Percentiles rank a stretch among this genome's conserved stretches.
Evolutionary conservation across 148 eudicot genomes (phyloP).

Genomic region (Polygonum maritimum): DNA sequence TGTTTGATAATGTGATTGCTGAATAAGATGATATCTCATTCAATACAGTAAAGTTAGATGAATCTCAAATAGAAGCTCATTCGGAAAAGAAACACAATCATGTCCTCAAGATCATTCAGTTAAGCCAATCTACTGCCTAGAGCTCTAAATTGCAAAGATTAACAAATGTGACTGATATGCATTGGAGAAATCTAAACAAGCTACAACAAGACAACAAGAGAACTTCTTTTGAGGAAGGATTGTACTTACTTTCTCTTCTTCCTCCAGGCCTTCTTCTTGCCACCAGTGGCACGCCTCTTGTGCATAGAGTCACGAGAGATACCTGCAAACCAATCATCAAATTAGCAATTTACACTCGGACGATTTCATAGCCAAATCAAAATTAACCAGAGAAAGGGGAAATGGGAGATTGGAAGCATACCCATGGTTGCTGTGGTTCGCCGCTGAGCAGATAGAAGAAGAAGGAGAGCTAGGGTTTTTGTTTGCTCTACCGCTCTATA

Average conservation of each 20-base stretch:
- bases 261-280: slow-evolving; percentile 85
- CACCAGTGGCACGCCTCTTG: slow-evolving; percentile 84
- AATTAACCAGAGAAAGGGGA: not conserved
- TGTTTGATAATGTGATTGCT: no score
- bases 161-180: not conserved
- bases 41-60: no score
- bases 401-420: not conserved
- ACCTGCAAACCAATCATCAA: slow-evolving; percentile 24
- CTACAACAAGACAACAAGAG: not conserved
- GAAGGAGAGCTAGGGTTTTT: slow-evolving; percentile 2
- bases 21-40: no score
- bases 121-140: no score
- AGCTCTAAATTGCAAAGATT: not conserved
- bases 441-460: not conserved
- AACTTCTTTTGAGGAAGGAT: not conserved
- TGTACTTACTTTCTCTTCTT: slow-evolving; percentile 66
- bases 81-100: not conserved
- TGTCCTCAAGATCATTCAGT: not conserved
- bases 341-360: not conserved
- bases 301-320: slow-evolving; percentile 77
- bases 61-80: no score
- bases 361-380: not conserved
- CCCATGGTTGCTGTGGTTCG: not conserved
- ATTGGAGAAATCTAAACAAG: not conserved
- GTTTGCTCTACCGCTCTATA: not conserved